Evolutionary conservation across 116 monocot genomes (phyloP), one percentile per base, ranked within the genome.

Genomic region (Trichopus zeylanicus): DNA sequence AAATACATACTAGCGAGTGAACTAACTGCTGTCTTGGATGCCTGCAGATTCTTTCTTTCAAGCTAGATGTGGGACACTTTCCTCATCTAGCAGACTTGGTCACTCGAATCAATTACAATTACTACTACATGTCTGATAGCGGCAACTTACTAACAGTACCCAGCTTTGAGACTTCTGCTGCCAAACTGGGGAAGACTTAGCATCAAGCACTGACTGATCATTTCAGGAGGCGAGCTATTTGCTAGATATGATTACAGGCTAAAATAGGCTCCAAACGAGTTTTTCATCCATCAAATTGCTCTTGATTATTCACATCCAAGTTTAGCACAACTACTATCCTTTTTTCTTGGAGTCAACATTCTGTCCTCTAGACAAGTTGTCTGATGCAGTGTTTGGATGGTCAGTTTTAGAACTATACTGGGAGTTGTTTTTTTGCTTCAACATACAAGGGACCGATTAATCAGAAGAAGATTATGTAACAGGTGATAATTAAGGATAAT

Each of bases 61-160:
- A 91, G 65, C 84, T 97, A 30, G 91, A 91, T 60, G 87, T 97
- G n/a, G 97, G 97, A 0, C 97, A 97, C 51, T 91, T 97, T 62
- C 91, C 91, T 51, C 91, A 97, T 75, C 60, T 97, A 47, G 97
- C 77, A 18, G 97, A 97, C 75, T 63, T 97, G 57, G 97, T 97
- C 21, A 88, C 82, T 26, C 79, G 91, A 73, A 87, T 91, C 49
- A 97, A 87, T 55, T 84, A 82, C 60, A 97, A 88, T 48, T 75
- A 87, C 68, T 97, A 79, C 67, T 97, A 91, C 87, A 91, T 91
- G 91, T 91, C 91, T 15, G 81, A 78, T 13, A 84, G 59, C 22
- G 97, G 91, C 25, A 88, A 73, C 69, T 62, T 97, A 52, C 70
- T 68, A 27, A 83, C 77, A 0, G 55, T 79, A 32, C 94, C 78